Conservation (phyloP, 108 stramenopile species). For the Mayamaea pseudoterrestris region DNA sequence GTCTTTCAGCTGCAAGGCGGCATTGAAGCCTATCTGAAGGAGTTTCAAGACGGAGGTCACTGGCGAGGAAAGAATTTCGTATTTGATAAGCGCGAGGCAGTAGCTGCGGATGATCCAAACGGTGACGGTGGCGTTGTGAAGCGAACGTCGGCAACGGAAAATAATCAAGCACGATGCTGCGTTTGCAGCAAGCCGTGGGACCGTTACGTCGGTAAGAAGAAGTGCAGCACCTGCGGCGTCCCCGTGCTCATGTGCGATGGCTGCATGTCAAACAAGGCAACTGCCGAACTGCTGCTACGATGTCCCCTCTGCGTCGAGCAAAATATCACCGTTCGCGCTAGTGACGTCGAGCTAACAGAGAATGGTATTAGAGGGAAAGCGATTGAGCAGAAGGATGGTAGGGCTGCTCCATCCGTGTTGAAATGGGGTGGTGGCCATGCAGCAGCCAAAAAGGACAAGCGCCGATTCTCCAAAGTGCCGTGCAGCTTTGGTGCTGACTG, state of each 20-base stretch:
- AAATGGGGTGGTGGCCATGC: conserved; percentile 93
- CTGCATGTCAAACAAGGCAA: conserved; percentile 53
- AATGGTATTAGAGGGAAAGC: conserved; percentile 30
- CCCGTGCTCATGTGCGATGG: conserved; percentile 78
- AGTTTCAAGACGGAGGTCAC: conserved; percentile 75
- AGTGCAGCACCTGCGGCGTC: conserved; percentile 82
- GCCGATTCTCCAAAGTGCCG: conserved; percentile 14
- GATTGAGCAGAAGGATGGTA: conserved; percentile 4
- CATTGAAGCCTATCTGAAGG: conserved; percentile 77
- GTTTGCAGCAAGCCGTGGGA: conserved; percentile 70
- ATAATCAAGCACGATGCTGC: conserved; percentile 43
- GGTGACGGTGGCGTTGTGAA: conserved; percentile 74
- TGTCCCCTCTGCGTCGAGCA: conserved; percentile 81
- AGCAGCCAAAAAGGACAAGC: conserved; percentile 49
- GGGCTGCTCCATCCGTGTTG: conserved; percentile 70
- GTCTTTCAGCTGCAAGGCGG: conserved; percentile 87
- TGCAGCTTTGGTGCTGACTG: conserved; percentile 76
- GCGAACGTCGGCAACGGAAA: conserved; percentile 3
- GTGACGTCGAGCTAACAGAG: conserved; percentile 71
- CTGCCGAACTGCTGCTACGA: conserved; percentile 26
- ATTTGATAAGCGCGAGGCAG: conserved; percentile 86
- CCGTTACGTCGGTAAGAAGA: conserved; percentile 83
- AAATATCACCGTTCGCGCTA: conserved; percentile 61
- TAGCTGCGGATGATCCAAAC: conserved; percentile 54
- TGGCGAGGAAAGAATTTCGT: conserved; percentile 88